These are phyloP conservation scores for Rhizoclosmatium sp. DNA, from an alignment of 192 early-diverging fungal species.

Conservation along the genomic window DNA sequence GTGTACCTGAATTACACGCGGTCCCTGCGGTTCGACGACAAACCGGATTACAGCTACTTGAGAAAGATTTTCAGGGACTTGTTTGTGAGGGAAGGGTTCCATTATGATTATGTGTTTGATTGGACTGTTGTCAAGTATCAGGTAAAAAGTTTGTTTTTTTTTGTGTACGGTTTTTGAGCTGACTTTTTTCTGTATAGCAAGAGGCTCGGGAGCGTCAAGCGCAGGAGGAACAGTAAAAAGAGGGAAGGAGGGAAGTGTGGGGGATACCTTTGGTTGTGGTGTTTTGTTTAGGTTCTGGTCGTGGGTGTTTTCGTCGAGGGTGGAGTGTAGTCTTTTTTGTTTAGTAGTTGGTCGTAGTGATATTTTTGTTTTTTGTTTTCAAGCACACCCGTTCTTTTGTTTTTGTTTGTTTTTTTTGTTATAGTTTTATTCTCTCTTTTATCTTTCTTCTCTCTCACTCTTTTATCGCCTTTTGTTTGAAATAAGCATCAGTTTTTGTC, in stretches of 20 bases:
- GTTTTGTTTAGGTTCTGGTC: too few species aligned
- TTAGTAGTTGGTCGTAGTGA: too few species aligned
- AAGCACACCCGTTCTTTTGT: too few species aligned
- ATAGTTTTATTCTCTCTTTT: too few species aligned
- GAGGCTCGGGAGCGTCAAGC: conserved; percentile 22
- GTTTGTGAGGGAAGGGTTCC: conserved; percentile 67
- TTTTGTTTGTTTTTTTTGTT: too few species aligned
- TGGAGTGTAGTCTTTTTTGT: too few species aligned
- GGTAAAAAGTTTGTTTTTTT: not conserved
- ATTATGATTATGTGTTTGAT: conserved; percentile 74
- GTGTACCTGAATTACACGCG: conserved; percentile 71
- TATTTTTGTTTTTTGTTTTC: too few species aligned
- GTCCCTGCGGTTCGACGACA: conserved; percentile 70
- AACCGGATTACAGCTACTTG: conserved; percentile 71
- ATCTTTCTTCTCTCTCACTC: too few species aligned
- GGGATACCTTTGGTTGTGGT: too few species aligned
- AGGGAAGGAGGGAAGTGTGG: not conserved
- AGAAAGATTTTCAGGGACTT: conserved; percentile 72
- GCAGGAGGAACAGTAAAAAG: not conserved
- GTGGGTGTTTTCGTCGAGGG: too few species aligned
- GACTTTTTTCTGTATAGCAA: not conserved
- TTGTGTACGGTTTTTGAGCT: not conserved
- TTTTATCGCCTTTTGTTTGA: too few species aligned
- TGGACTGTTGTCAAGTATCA: conserved; percentile 57
- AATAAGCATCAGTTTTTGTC: too few species aligned